Base-by-base conservation (phyloP, 257 asterid species). In the Solanum dulcamara region DNA sequence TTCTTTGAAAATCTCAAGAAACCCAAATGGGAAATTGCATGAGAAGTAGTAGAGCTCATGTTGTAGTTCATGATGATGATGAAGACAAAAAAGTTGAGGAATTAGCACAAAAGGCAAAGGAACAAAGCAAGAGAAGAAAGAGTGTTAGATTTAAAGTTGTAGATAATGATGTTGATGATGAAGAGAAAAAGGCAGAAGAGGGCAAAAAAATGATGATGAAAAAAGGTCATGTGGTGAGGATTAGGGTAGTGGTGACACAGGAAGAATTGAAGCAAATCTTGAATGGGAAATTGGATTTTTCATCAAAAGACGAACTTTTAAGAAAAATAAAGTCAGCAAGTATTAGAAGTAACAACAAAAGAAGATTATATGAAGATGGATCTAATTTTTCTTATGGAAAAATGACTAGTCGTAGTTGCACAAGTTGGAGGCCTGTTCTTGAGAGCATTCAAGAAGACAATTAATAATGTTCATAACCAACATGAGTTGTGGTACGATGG, bases 231-330 rank as follows among this genome's bases (percentile, higher is more conserved):
- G 86, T 42, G n/a, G 83, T 89, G n/a, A 89, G 91, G 42, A 79
- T 89, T 37, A 85, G 84, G 1, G 38, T 89, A 33, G 87, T 89
- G 11, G 44, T 89, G 87, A 89, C 89, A 38, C 88, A 84, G 38
- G 85, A 82, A 6, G 91, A 89, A 46, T 60, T 89, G 55, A 64
- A 22, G 9, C 83, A 83, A 71, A 83, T 89, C n/a, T 70, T 89
- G 88, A 85, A 87, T 32, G 82, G 85, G 3, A 72, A 79, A 13
- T 28, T 53, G 48, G 17, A 37, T 74, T 48, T 51, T 48, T 68
- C 91, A 1, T 80, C 87, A 15, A 53, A 85, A 5, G 85, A 35
- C 35, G 85, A 80, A 42, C 60, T 87, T 53, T 72, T 89, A 50
- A 68, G 48, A 10, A 28, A 50, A 50, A 80, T 85, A 8, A 86